Evolutionary conservation across 352 stramenopile species (phyloP).

Genomic region (Peronospora belbahrii): DNA sequence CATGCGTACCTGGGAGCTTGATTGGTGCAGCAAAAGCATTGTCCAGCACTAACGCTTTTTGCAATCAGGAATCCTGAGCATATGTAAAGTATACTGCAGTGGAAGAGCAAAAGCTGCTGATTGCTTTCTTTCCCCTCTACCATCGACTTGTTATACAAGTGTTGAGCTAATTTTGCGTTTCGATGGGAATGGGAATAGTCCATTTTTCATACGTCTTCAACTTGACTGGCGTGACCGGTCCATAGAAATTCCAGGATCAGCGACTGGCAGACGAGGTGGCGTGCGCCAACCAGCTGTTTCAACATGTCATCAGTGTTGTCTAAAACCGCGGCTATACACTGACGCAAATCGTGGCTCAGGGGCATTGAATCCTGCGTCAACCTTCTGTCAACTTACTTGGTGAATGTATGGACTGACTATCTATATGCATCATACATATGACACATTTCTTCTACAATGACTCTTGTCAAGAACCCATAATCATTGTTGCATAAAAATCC

Average conservation of each 20-base stretch:
- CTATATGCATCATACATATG: neutral
- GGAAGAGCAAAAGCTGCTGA: too few relatives aligned
- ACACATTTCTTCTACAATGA: neutral
- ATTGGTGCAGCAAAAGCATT: constrained; percentile 1
- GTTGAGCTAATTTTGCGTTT: constrained; percentile 10
- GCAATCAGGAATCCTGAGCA: too few relatives aligned
- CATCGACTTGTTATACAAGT: too few relatives aligned
- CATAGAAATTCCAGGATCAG: constrained; percentile 10
- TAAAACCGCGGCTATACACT: constrained; percentile 8
- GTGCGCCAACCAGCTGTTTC: constrained; percentile 14
- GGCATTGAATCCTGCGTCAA: neutral
- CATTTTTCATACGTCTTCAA: constrained; percentile 19
- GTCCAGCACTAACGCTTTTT: too few relatives aligned
- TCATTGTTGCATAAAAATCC: constrained; percentile 13
- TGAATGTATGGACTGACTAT: constrained; percentile 3
- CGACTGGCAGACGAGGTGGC: constrained; percentile 1
- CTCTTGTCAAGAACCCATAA: constrained; percentile 6
- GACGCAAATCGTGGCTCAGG: constrained; percentile 14
- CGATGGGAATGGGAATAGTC: constrained; percentile 2
- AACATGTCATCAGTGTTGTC: constrained; percentile 25
- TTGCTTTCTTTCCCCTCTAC: too few relatives aligned
- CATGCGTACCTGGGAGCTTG: too few relatives aligned
- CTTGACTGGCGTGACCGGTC: constrained; percentile 19
- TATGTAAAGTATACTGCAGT: constrained; percentile 10
- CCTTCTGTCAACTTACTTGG: constrained; percentile 1